Conservation (phyloP, 257 asterid species). For the Nicotiana noctiflora region DNA sequence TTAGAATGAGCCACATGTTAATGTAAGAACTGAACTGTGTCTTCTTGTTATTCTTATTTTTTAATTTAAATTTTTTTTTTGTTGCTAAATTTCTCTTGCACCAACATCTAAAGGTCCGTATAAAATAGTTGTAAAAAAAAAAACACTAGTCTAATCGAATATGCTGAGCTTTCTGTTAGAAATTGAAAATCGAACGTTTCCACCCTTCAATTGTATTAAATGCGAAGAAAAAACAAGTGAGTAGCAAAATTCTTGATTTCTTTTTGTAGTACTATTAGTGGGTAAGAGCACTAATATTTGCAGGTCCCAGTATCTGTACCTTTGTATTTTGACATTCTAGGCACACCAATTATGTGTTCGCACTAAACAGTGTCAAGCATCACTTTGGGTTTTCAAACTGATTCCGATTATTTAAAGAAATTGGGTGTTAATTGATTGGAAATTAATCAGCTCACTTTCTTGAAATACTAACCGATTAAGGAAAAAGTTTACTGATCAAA, state of each 20-base stretch:
- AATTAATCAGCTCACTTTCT: neutral
- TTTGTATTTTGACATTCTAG: constrained; percentile 3
- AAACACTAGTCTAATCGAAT: neutral
- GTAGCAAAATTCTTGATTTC: neutral
- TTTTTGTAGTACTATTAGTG: neutral
- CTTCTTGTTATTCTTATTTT: too few species aligned
- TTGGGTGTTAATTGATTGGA: neutral
- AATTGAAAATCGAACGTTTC: neutral
- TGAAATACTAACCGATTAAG: neutral
- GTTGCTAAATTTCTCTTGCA: neutral
- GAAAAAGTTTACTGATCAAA: neutral
- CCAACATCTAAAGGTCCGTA: neutral
- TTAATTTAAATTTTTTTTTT: neutral
- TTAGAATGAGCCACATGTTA: neutral
- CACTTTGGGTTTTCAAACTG: neutral
- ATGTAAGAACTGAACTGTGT: neutral
- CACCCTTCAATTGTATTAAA: neutral
- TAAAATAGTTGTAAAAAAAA: neutral
- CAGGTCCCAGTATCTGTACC: neutral
- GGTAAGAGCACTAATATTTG: neutral
- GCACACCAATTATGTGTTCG: neutral
- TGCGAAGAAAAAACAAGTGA: neutral
- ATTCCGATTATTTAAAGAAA: neutral
- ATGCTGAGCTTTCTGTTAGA: neutral
- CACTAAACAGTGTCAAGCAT: neutral